Base-by-base conservation (phyloP, 768 basidiomycete genomes). In the Mycena venus region DNA sequence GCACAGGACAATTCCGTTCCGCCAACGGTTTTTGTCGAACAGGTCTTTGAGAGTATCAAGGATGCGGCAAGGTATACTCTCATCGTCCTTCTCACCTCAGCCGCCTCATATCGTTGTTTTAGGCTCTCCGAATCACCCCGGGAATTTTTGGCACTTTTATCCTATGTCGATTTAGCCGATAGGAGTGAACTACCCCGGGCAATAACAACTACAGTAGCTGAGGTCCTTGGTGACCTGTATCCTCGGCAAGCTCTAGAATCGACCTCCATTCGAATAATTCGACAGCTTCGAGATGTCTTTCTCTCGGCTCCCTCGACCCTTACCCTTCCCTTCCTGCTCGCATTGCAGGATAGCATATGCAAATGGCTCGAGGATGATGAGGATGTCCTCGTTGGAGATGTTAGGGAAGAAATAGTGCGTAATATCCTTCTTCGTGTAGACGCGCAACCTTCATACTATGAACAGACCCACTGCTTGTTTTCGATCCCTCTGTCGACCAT, bases 311-410 rank as follows among this genome's bases (percentile, higher is more conserved):
- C 83, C 1, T 77, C 81, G 4, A 60, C 65, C 0, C 74, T 82
- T 25, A 81, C 87, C 12, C 76, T 87, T 9, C 76, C 75, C 14
- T 77, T 88, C n/a, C 73, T 91, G 11, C 76, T 75, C 19, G 72
- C 72, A 14, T 79, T 90, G 31, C 83, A 85, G 27, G 78, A 83
- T 38, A 80, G 88, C 25, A 75, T 92, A 6, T 83, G 82, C 65
- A 75, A 81, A 34, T 93, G 92, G 92, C 87, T 93, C 25, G 84
- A 84, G 51, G 92, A 92, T 70, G 84, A 84, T 42, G 53, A 75
- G 0, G 81, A 83, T 27, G 70, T 84, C 19, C 82, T 93, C 60
- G 75, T 82, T 3, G 84, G 85, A 5, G 77, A 83, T 9, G 87
- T 91, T 34, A 88, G 90, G 67, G 88, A 87, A 62, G 80, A 83